A percentile compares a stretch with the other conserved stretches of the same genome.
phyloP scores from a whole-genome alignment of 2,329 filamentous ascomycete species.

The Scopulariopsis brevicaulis region DNA sequence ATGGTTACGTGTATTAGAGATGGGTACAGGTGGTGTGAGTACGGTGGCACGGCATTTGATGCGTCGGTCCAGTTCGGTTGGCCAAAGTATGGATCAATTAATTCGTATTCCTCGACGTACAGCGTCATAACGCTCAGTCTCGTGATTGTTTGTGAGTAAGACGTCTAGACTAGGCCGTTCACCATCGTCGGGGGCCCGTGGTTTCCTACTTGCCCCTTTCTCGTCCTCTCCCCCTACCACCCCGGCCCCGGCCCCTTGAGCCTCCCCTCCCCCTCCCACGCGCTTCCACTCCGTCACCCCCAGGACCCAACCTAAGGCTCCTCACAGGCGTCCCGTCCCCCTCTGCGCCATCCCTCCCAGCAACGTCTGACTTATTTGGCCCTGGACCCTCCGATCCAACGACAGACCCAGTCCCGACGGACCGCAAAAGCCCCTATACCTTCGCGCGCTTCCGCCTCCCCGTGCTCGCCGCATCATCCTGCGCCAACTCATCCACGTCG shows the following conservation, averaged over 20 bases:
- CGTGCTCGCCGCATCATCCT: slow-evolving; percentile 18
- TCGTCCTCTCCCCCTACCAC: not conserved
- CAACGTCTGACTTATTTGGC: not conserved
- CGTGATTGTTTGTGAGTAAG: not conserved
- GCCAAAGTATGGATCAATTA: not conserved
- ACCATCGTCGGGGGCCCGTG: not conserved
- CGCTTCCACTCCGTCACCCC: not conserved
- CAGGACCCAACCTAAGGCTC: not conserved
- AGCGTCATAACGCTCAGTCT: not conserved
- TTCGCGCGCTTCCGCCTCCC: slow-evolving; percentile 6
- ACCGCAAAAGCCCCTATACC: slow-evolving; percentile 3
- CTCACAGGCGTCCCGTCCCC: not conserved
- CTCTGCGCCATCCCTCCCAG: not conserved
- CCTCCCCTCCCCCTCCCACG: not conserved
- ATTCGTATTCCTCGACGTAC: not conserved
- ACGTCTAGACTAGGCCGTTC: not conserved
- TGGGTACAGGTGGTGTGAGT: not conserved
- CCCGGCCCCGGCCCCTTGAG: not conserved
- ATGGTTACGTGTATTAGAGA: not conserved
- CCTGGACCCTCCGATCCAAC: not conserved
- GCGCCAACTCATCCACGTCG: slow-evolving; percentile 34
- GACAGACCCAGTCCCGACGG: slow-evolving; percentile 1
- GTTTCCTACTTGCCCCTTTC: not conserved
- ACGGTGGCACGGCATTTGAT: not conserved
- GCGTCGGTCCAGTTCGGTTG: not conserved